Conservation (phyloP, 1,139 yeast species). For the Hansenula lynferdii region DNA sequence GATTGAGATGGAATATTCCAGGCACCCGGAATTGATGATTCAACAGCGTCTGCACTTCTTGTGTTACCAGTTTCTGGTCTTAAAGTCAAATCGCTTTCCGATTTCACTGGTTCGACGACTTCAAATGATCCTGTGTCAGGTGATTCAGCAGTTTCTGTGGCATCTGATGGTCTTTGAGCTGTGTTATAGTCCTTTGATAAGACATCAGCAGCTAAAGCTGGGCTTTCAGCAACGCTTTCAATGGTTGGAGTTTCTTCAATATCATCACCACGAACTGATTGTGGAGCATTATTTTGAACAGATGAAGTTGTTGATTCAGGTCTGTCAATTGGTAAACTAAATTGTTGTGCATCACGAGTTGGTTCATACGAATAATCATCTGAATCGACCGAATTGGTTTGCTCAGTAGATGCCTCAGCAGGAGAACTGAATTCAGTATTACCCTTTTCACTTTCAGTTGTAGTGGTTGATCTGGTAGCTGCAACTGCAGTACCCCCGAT, state of each 20-base stretch:
- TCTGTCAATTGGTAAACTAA: constrained; percentile 48
- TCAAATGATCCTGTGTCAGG: constrained; percentile 27
- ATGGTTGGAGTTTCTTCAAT: constrained; percentile 18
- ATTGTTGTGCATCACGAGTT: constrained; percentile 26
- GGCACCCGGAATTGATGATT: constrained; percentile 22
- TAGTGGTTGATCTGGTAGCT: constrained; percentile 29
- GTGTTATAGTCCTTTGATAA: constrained; percentile 14
- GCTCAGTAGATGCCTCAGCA: constrained; percentile 31
- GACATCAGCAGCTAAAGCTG: constrained; percentile 20
- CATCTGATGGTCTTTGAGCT: constrained; percentile 1
- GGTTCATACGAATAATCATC: constrained; percentile 36
- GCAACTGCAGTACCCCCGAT: constrained; percentile 24
- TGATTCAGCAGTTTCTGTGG: constrained; percentile 15
- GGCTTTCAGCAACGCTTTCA: constrained; percentile 13
- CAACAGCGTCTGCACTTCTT: constrained; percentile 13
- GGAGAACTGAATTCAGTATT: constrained; percentile 20
- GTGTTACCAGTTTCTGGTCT: constrained; percentile 1
- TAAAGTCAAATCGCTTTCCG: constrained; percentile 15
- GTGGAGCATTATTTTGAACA: constrained; percentile 87
- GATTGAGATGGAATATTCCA: constrained; percentile 11
- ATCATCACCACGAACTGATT: constrained; percentile 76
- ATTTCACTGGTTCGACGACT: constrained; percentile 23
- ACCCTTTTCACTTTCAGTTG: constrained; percentile 18
- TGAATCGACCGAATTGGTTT: constrained; percentile 30
- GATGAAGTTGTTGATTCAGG: constrained; percentile 87